These are phyloP conservation scores for Aleurites moluccanus DNA, from an alignment of 441 rosid genomes.

Conservation along the genomic window DNA sequence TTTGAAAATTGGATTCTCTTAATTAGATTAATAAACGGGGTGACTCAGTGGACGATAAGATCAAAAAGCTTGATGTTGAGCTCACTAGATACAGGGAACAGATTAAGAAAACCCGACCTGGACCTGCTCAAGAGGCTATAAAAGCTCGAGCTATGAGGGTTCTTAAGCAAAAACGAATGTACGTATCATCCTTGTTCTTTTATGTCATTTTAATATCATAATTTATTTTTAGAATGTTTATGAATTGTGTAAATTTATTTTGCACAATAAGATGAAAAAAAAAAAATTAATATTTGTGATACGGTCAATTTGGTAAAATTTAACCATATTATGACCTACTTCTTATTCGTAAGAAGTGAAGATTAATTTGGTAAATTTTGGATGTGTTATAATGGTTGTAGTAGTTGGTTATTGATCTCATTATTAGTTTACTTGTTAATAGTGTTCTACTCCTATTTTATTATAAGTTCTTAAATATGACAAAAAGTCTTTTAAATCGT, in stretches of 20 bases:
- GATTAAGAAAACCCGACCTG: slow-evolving; percentile 80
- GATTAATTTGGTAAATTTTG: not conserved
- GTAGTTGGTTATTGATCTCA: too few species aligned
- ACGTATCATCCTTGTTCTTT: slow-evolving; percentile 12
- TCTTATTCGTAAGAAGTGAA: not conserved
- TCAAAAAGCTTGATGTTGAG: slow-evolving; percentile 75
- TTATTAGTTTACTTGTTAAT: too few species aligned
- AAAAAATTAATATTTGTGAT: not conserved
- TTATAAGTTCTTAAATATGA: too few species aligned
- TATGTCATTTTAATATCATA: not conserved
- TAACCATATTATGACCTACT: too few species aligned
- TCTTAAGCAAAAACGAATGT: slow-evolving; percentile 96
- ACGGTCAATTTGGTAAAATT: not conserved
- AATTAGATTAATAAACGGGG: slow-evolving; percentile 82
- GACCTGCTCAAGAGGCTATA: slow-evolving; percentile 86
- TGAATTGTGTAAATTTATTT: too few species aligned
- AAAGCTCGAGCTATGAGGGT: slow-evolving; percentile 94
- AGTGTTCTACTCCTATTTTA: too few species aligned
- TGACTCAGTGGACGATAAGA: slow-evolving; percentile 90
- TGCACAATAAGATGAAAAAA: too few species aligned
- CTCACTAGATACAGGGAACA: slow-evolving; percentile 76
- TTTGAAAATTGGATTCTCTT: not conserved
- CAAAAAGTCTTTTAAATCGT: too few species aligned
- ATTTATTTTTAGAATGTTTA: not conserved
- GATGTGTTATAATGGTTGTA: not conserved